Conservation (phyloP, 345 rosid species). For the Nephelium lappaceum region DNA sequence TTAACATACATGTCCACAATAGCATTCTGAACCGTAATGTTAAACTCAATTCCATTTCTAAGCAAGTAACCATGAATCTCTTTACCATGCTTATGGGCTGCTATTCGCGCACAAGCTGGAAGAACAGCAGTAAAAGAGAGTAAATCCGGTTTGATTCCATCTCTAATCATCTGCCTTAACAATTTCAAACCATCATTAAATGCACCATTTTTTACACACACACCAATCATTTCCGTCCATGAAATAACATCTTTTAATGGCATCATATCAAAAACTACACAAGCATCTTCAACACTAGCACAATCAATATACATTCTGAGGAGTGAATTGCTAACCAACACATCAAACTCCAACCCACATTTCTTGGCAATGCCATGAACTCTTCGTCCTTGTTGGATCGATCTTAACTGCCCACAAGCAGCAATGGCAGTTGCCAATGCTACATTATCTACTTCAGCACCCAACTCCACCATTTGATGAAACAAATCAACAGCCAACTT, state of each 20-base stretch:
- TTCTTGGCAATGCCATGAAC: conserved; percentile 40
- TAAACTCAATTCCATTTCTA: conserved; percentile 39
- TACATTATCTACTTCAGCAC: conserved; percentile 35
- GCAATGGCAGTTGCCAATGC: conserved; percentile 43
- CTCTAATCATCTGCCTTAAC: conserved; percentile 43
- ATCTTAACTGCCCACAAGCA: conserved; percentile 44
- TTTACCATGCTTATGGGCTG: conserved; percentile 50
- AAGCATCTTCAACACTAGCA: conserved; percentile 36
- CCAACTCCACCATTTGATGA: conserved; percentile 36
- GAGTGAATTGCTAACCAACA: conserved; percentile 50
- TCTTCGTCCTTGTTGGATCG: conserved; percentile 42
- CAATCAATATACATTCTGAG: conserved; percentile 53
- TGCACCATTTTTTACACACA: conserved; percentile 45
- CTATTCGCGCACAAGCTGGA: conserved; percentile 56
- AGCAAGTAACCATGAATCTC: conserved; percentile 53
- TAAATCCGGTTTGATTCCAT: conserved; percentile 42
- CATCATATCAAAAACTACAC: conserved; percentile 40
- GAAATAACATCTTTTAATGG: conserved; percentile 49
- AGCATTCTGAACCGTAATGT: conserved; percentile 44
- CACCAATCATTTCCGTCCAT: conserved; percentile 49
- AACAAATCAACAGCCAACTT: conserved; percentile 38
- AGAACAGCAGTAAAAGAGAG: conserved; percentile 41
- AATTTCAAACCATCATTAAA: conserved; percentile 53
- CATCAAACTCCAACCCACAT: conserved; percentile 45
- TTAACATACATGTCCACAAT: conserved; percentile 56